Percentiles rank a stretch among this genome's conserved stretches.
Evolutionary conservation across 257 asterid species (phyloP).

Genomic region (Ilex asprella): DNA sequence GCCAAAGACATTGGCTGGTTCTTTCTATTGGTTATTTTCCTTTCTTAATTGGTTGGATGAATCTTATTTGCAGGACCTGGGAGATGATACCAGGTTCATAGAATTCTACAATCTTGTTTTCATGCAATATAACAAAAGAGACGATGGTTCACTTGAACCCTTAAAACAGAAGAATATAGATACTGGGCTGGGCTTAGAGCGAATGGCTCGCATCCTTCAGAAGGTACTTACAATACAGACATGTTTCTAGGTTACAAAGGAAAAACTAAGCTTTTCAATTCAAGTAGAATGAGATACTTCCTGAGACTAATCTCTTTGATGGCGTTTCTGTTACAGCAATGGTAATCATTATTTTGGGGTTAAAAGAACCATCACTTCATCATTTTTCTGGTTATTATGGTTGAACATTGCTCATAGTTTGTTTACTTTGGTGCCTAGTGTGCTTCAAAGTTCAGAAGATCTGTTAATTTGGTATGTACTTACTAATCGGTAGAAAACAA

Average conservation of each 20-base stretch:
- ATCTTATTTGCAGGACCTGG: slow-evolving; percentile 59
- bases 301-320: too few species aligned
- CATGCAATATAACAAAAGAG: slow-evolving; percentile 86
- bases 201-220: slow-evolving; percentile 94
- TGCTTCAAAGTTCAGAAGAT: not conserved
- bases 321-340: too few species aligned
- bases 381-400: not conserved
- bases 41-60: slow-evolving; percentile 6
- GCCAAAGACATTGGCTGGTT: slow-evolving; percentile 1
- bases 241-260: not conserved
- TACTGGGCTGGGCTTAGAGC: slow-evolving; percentile 95
- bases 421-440: not conserved
- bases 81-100: slow-evolving; percentile 90
- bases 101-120: slow-evolving; percentile 97
- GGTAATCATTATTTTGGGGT: not conserved
- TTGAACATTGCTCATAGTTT: not conserved
- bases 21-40: not conserved
- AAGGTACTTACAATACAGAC: slow-evolving; percentile 29
- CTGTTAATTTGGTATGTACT: too few species aligned
- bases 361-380: not conserved
- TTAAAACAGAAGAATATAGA: slow-evolving; percentile 91
- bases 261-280: too few species aligned
- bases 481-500: too few species aligned
- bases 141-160: slow-evolving; percentile 95
- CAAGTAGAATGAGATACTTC: too few species aligned